Conservation (phyloP, 2,329 filamentous ascomycete species). For the Penicillium thymicola region DNA sequence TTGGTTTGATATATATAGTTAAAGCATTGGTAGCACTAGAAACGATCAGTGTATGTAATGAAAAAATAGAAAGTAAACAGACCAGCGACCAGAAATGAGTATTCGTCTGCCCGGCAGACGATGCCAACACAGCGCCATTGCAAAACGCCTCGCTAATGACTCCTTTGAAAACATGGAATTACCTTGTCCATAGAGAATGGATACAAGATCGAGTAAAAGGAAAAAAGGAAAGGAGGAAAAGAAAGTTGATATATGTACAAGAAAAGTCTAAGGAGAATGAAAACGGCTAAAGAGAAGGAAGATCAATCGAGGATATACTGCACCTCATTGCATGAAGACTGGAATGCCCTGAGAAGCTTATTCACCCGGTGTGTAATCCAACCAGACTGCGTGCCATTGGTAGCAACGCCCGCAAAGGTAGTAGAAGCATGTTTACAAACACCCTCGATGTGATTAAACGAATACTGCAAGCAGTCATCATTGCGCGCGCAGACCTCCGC, state of each 20-base stretch:
- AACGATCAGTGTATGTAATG: background rate
- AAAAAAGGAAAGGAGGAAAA: conserved; percentile 6
- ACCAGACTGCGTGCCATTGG: conserved; percentile 21
- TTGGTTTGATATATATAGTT: background rate
- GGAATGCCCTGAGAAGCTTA: conserved; percentile 20
- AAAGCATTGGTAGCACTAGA: background rate
- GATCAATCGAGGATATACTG: conserved; percentile 23
- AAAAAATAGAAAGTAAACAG: background rate
- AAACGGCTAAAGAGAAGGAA: background rate
- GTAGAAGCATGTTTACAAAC: conserved; percentile 22
- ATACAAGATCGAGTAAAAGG: background rate
- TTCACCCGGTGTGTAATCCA: conserved; percentile 27
- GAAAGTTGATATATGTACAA: conserved; percentile 17
- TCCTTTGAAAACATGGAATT: background rate
- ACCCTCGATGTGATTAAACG: conserved; percentile 17
- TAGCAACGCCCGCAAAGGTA: conserved; percentile 17
- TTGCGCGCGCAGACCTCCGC: conserved; percentile 23
- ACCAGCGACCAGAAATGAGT: background rate
- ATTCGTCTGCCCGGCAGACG: conserved; percentile 14
- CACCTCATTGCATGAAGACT: conserved; percentile 24
- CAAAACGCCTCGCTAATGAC: conserved; percentile 21
- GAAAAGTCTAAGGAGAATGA: background rate
- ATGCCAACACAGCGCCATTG: conserved; percentile 3
- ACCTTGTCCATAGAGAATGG: background rate
- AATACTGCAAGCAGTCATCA: conserved; percentile 27